These are phyloP conservation scores for Aspergillus melleus DNA, from an alignment of 2,329 filamentous ascomycete species.

Conservation along the genomic window DNA sequence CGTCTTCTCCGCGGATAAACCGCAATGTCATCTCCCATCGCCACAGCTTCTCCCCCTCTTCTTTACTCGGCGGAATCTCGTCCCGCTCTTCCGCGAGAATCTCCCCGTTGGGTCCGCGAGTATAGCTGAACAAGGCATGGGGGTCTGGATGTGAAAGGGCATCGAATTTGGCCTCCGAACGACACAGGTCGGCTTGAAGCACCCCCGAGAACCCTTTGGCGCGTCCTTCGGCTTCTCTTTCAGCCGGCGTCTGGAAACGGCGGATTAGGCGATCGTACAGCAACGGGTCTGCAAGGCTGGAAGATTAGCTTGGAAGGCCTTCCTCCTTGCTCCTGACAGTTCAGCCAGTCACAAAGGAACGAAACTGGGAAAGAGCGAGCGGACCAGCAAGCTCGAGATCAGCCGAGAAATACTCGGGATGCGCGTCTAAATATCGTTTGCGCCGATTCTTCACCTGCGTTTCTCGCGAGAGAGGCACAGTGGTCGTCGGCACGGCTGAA, in stretches of 20 bases:
- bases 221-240: slow-evolving; percentile 72
- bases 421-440: slow-evolving; percentile 70
- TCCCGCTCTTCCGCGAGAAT: slow-evolving; percentile 61
- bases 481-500: slow-evolving; percentile 1
- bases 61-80: slow-evolving; percentile 58
- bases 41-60: slow-evolving; percentile 71
- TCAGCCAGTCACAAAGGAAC: slow-evolving; percentile 1
- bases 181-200: slow-evolving; percentile 73
- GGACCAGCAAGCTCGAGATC: slow-evolving; percentile 63
- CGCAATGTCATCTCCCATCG: slow-evolving; percentile 68
- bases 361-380: slow-evolving; percentile 33
- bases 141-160: slow-evolving; percentile 58
- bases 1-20: slow-evolving; percentile 73
- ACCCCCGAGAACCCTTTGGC: slow-evolving; percentile 76
- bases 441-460: slow-evolving; percentile 72
- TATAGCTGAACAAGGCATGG: slow-evolving; percentile 52
- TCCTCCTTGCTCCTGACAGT: slow-evolving; percentile 12
- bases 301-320: slow-evolving; percentile 28
- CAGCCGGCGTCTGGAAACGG: slow-evolving; percentile 69
- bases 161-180: slow-evolving; percentile 73
- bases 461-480: slow-evolving; percentile 32
- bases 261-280: slow-evolving; percentile 80
- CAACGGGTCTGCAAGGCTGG: slow-evolving; percentile 61
- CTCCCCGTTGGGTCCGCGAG: slow-evolving; percentile 53
- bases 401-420: slow-evolving; percentile 70